Conservation (phyloP, 495 filamentous ascomycete genomes). For the Daldinia decipiens region DNA sequence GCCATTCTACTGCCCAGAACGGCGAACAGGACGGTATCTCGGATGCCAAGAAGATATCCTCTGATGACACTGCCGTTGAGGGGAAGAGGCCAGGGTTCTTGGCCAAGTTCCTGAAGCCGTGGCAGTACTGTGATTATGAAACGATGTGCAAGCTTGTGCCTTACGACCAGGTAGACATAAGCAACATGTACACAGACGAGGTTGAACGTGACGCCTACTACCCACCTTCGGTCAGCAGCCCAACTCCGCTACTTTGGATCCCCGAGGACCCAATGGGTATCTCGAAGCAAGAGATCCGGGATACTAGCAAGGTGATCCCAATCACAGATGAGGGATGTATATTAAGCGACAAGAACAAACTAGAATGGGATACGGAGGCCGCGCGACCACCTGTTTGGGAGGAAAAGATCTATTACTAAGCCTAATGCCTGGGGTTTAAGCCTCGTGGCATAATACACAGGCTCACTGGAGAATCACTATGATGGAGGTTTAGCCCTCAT, state of each 20-base stretch:
- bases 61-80: constrained; percentile 39
- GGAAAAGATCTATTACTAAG: constrained; percentile 70
- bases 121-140: constrained; percentile 77
- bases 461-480: neutral
- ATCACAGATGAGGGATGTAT: constrained; percentile 87
- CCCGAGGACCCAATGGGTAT: constrained; percentile 80
- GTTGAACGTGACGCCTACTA: constrained; percentile 76
- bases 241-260: constrained; percentile 83
- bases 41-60: constrained; percentile 40
- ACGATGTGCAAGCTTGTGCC: constrained; percentile 79
- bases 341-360: constrained; percentile 80
- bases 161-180: constrained; percentile 54
- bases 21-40: constrained; percentile 47
- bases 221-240: constrained; percentile 73
- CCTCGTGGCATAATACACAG: neutral
- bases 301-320: constrained; percentile 75
- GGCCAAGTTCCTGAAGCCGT: constrained; percentile 78
- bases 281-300: constrained; percentile 77
- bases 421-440: constrained; percentile 8
- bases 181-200: constrained; percentile 65
- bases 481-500: constrained; percentile 1
- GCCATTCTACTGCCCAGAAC: constrained; percentile 38
- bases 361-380: constrained; percentile 78
- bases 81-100: constrained; percentile 61
- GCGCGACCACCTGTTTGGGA: constrained; percentile 82